Evolutionary conservation across 1,284 basidiomycete species (phyloP), one percentile per base, ranked within the genome.

Genomic region (Neotropicomus parvogracilis): DNA sequence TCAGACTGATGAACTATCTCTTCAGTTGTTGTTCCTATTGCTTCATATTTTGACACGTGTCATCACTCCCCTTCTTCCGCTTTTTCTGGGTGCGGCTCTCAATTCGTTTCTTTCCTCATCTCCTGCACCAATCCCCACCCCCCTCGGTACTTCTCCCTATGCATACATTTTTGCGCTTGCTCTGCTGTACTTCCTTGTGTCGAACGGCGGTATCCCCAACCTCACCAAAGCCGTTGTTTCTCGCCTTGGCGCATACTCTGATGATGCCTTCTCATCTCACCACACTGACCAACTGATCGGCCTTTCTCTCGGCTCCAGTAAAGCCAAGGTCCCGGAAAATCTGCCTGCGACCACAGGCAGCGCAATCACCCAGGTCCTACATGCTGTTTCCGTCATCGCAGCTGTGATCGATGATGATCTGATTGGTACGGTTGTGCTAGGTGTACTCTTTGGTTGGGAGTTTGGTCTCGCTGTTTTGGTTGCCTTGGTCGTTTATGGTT

Each of bases 221-320:
- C 66, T 90, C 41, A 78, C 79, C 33, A 83, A 87, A 66, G 81
- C 73, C 36, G 72, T 90, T 12, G 87, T 89, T 87, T 78, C 84
- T 11, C 90, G 91, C 3, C 85, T 95, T 24, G 88, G 92, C 80
- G 90, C 92, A 70, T 90, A 84, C 64, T 91, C 86, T 0, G 85
- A 88, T 60, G 70, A 83, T 59, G 78, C 79, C 77, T 88, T 94
- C 82, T 86, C 85, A 0, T 79, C 84, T 57, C 72, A 91, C 48
- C 84, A 85, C 5, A 88, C 87, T 65, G 81, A 89, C 51, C 89
- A 91, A 58, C 67, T 92, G 10, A 74, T 93, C 13, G 87, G 88
- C 53, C 79, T 95, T 19, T 88, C 86, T 9, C 83, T 94, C 57
- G 79, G 85, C n/a, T 95, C 54, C 9, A 48, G 37, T 10, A 48